Percentiles rank a stretch among this genome's conserved stretches.
Evolutionary conservation across 2,329 filamentous ascomycete species (phyloP).

Genomic region (Macrophomina tecta): DNA sequence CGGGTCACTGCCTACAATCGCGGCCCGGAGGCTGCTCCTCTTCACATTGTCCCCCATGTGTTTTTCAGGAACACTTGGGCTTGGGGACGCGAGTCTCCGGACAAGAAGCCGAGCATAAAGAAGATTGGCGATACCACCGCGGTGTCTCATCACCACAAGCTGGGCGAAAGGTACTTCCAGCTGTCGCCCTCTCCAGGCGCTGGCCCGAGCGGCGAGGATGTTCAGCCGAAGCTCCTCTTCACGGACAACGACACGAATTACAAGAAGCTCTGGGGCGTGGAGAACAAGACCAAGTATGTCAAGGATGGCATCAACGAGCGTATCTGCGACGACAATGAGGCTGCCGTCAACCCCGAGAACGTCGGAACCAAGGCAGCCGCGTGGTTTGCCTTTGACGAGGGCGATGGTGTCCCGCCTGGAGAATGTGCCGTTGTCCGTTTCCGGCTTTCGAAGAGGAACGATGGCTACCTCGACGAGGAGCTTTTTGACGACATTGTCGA

Average conservation of each 20-base stretch:
- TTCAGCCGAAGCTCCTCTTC: conserved; percentile 84
- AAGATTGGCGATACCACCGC: conserved; percentile 70
- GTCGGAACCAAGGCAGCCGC: conserved; percentile 87
- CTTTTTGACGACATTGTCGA: conserved; percentile 91
- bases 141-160: conserved; percentile 76
- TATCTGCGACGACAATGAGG: conserved; percentile 82
- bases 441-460: conserved; percentile 76
- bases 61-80: conserved; percentile 99
- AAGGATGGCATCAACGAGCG: conserved; percentile 94
- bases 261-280: conserved; percentile 73
- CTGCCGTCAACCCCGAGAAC: conserved; percentile 78
- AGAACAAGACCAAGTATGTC: conserved; percentile 81
- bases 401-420: conserved; percentile 82
- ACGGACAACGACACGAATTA: conserved; percentile 96
- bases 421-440: conserved; percentile 97
- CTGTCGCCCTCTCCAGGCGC: conserved; percentile 89
- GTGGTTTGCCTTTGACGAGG: conserved; percentile 92
- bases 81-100: conserved; percentile 80
- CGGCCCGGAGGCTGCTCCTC: conserved; percentile 84
- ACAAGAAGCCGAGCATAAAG: conserved; percentile 80
- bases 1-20: conserved; percentile 96
- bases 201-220: conserved; percentile 78
- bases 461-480: conserved; percentile 88
- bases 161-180: conserved; percentile 83
- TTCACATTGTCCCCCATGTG: conserved; percentile 92